Evolutionary conservation across 1,139 yeast species (phyloP), one percentile per base, ranked within the genome.

Genomic region (Geotrichum fermentans): DNA sequence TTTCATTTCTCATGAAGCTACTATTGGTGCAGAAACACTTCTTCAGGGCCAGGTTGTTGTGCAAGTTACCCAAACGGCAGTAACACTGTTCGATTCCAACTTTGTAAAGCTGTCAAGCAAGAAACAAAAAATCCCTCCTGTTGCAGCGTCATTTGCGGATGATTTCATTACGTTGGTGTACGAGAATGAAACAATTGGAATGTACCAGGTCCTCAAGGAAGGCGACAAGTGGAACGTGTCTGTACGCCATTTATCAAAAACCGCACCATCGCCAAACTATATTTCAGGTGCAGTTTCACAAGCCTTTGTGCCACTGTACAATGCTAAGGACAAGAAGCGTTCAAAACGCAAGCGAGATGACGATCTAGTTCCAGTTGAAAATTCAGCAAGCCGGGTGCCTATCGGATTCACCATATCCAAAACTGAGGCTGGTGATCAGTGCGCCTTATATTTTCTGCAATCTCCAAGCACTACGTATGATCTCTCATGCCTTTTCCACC

Each of bases 41-140:
- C 73, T 78, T 50, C 74, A 74, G 29, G 82, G 82, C 1, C 76
- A 79, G 54, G 73, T 78, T 54, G 79, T 87, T 43, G 75, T 87
- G 14, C 96, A 89, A 62, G 80, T 88, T 0, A 82, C 94, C 0
- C 78, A 85, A 0, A 75, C 77, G 41, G 82, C 79, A 52, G 74
- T 88, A 35, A 73, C 77, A 35, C 64, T 87, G 2, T 88, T 80
- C 62, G 86, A 83, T 59, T 71, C 79, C 46, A 77, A 77, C 40
- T 83, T 38, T 40, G 14, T 38, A 6, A 44, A 30, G 32, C 34
- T 44, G 5, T 40, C 22, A 33, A 6, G n/a, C 28, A 21, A 28
- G 11, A 44, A 44, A 10, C 21, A 40, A 16, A 33, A 37, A n/a
- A 8, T 37, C 2, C 30, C 33, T 10, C 51, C 51, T 4, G n/a